phyloP scores from a whole-genome alignment of 257 asterid genomes.

The Rhazya stricta region DNA sequence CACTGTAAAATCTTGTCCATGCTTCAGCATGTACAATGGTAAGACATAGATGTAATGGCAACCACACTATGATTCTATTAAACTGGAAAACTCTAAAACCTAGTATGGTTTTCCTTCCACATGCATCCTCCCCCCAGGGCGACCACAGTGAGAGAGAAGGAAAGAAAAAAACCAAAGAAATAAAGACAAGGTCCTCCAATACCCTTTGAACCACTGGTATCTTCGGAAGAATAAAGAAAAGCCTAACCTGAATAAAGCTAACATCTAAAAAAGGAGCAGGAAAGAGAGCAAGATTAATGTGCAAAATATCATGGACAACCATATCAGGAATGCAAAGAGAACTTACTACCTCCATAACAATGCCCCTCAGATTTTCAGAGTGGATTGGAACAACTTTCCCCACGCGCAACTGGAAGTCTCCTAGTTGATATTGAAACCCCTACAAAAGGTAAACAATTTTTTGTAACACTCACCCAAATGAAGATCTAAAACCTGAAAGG shows the following conservation, averaged over 20 bases:
- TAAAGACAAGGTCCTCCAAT: neutral
- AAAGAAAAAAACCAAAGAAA: neutral
- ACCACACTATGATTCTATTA: neutral
- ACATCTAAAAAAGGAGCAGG: neutral
- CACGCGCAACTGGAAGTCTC: constrained; percentile 91
- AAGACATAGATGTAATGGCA: neutral
- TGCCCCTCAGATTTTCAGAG: constrained; percentile 88
- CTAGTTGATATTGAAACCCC: constrained; percentile 82
- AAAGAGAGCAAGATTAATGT: neutral
- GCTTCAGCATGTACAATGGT: neutral
- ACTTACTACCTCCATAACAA: constrained; percentile 79
- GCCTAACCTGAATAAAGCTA: neutral
- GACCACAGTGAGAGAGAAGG: neutral
- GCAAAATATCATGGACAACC: constrained; percentile 3
- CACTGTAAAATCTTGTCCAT: neutral
- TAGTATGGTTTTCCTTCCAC: neutral
- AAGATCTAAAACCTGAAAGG: neutral
- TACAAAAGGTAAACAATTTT: constrained; percentile 11
- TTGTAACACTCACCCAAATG: neutral
- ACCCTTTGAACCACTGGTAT: neutral
- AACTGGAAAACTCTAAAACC: neutral
- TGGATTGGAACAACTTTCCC: constrained; percentile 86
- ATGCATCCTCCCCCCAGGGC: neutral
- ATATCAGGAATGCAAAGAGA: neutral
- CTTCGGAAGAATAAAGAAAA: neutral